Evolutionary conservation across 139 green algal species (phyloP), one percentile per base, ranked within the genome.

Genomic region (Dunaliella primolecta): DNA sequence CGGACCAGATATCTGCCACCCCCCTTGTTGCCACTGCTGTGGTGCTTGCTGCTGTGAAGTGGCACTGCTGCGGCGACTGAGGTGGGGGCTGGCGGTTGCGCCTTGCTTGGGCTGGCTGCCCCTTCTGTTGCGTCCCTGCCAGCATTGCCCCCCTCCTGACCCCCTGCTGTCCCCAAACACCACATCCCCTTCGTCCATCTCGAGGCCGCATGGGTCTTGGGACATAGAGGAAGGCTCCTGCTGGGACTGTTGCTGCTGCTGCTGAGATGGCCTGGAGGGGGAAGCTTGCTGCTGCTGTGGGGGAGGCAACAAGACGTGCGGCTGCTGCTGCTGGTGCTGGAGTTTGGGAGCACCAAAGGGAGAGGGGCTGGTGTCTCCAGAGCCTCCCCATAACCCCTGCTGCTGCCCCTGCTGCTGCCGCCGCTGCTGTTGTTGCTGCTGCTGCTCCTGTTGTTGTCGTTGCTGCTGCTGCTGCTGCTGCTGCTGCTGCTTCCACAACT

Each of bases 381-480:
- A n/a, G 7, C 46, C 46, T 25, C 46, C 46, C 46, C 15, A 15
- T 15, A 7, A 15, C 15, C 15, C 7, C 15, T 64, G 46, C 46
- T 64, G 46, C 46, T 64, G 46, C 7, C 15, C 7, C 46, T 64
- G 46, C 46, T 64, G 46, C 46, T 64, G 46, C 7, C 15, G 46
- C 46, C 15, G 46, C 46, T 64, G 72, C 72, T 78, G 72, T 20
- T 32, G 11, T 34, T 83, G 83, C 32, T 38, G 75, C 1, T 36
- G 32, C 3, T 1, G 21, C 24, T 78, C 37, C 21, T 0, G 32
- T 7, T 79, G 83, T 27, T 79, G 46, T 1, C 37, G 23, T 1
- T 78, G 83, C n/a, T 86, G 37, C 27, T 30, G 78, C 27, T 36
- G 36, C 78, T 72, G 46, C 46, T 64, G 46, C 46, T 64, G 46